Conservation (phyloP, 208 protist genomes). For the Leishmania braziliensis region DNA sequence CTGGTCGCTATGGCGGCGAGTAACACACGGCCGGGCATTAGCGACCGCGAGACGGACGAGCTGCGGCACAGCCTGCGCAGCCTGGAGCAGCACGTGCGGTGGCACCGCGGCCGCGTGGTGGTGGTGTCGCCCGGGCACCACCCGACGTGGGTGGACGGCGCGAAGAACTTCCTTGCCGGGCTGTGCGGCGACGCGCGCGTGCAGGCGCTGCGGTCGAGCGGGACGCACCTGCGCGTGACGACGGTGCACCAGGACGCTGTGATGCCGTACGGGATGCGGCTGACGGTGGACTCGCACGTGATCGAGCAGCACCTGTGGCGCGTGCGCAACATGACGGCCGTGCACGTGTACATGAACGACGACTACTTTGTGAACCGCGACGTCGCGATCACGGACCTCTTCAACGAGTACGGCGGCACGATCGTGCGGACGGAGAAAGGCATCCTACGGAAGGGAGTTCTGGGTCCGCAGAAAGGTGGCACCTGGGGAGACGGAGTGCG, state of each 20-base stretch:
- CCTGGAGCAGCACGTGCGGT: slow-evolving; percentile 92
- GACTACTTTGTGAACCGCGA: slow-evolving; percentile 78
- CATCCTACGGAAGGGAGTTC: slow-evolving; percentile 47
- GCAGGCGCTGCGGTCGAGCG: slow-evolving; percentile 24
- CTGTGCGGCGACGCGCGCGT: slow-evolving; percentile 29
- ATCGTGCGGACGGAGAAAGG: slow-evolving; percentile 52
- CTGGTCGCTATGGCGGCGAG: neutral
- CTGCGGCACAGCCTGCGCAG: slow-evolving; percentile 94
- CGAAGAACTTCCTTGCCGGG: slow-evolving; percentile 56
- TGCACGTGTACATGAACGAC: slow-evolving; percentile 78
- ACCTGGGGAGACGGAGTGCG: slow-evolving; percentile 2
- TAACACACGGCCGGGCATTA: neutral
- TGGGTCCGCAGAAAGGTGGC: slow-evolving; percentile 89
- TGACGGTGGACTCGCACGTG: slow-evolving; percentile 55
- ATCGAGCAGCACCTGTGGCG: slow-evolving; percentile 71
- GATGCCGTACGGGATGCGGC: slow-evolving; percentile 55
- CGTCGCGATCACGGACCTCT: slow-evolving; percentile 50
- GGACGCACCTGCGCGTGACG: slow-evolving; percentile 55
- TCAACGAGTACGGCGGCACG: slow-evolving; percentile 67
- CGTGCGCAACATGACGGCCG: slow-evolving; percentile 47
- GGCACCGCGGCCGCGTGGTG: slow-evolving; percentile 85
- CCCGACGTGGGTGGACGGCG: slow-evolving; percentile 85
- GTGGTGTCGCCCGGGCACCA: slow-evolving; percentile 97
- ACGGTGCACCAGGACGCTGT: slow-evolving; percentile 71
- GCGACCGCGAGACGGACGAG: slow-evolving; percentile 89